Conservation (phyloP, 345 rosid species). For the Eucalyptus polyanthemos region DNA sequence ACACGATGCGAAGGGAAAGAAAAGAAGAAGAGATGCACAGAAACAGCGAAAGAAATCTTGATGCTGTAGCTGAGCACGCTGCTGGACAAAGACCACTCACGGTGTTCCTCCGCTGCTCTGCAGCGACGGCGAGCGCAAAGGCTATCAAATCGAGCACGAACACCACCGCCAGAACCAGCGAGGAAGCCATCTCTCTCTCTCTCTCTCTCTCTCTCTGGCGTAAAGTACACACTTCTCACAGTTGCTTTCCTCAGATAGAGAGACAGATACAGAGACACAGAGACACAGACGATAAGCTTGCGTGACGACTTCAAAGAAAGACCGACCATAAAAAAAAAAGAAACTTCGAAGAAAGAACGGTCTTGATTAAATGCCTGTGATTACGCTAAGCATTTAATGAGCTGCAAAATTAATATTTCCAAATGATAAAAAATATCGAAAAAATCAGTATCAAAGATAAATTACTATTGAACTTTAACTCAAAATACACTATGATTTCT, state of each 20-base stretch:
- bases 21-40: not conserved
- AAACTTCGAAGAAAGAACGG: not conserved
- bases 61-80: not conserved
- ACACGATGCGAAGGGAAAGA: not conserved
- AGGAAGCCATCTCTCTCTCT: conserved; percentile 41
- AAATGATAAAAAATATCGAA: not conserved
- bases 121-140: conserved; percentile 92
- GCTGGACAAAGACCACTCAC: conserved; percentile 19
- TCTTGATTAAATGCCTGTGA: not conserved
- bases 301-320: not conserved
- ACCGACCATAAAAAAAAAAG: not conserved
- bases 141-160: conserved; percentile 73
- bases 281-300: not conserved
- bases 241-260: not conserved
- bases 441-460: not conserved
- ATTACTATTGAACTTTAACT: too few species aligned
- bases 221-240: too few species aligned
- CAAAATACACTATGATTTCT: too few species aligned
- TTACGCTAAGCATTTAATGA: not conserved
- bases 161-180: conserved; percentile 43
- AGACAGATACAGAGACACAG: not conserved
- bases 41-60: not conserved
- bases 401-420: not conserved
- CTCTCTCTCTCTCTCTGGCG: not conserved
- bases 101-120: conserved; percentile 83